Base-by-base conservation (phyloP, 495 filamentous ascomycete species). In the Podospora tetraspora region DNA sequence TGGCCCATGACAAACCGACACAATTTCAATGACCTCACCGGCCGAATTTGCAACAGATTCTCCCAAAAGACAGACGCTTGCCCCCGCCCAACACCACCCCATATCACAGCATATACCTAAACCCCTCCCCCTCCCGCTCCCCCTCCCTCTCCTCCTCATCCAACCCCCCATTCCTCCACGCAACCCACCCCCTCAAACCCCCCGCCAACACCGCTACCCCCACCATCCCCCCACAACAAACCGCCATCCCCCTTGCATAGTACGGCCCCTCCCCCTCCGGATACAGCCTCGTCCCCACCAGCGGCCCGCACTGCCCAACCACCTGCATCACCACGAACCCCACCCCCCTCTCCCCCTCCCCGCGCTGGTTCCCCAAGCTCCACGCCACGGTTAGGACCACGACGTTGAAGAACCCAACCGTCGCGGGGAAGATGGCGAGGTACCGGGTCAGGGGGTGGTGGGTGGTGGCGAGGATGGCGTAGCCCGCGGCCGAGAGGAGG, bases 341-440 rank as follows among this genome's bases (percentile, higher is more conserved):
- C n/a, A 83, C 84, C n/a, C 91, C 90, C 37, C 87, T 82, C 13
- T 84, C 79, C 3, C 81, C 84, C 70, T 88, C 86, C 0, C 82
- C 86, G 63, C 85, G 82, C 74, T 91, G 86, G 73, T 93, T 93
- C 68, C 92, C 92, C 62, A 91, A 76, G 63, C 85, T 87, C 91
- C 91, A 93, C 9, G 90, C 86, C 52, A 94, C 84, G 34, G 91
- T 88, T 57, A 93, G 83, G 3, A 89, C 88, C 61, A 94, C 88
- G 22, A 85, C 85, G 22, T 84, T 84, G 70, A 93, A 92, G 60
- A 91, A 87, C 12, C 91, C 90, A 11, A 85, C 81, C 2, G 89
- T 87, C 11, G 91, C 89, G 3, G 91, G 83, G 73, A 89, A 93
- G 1, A 92, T 84, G 4, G 87, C 88, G 8, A 87, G 79, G 66